A percentile compares a stretch with the other conserved stretches of the same genome.
phyloP scores from a whole-genome alignment of 257 asterid genomes.

The Nicotiana undulata region DNA sequence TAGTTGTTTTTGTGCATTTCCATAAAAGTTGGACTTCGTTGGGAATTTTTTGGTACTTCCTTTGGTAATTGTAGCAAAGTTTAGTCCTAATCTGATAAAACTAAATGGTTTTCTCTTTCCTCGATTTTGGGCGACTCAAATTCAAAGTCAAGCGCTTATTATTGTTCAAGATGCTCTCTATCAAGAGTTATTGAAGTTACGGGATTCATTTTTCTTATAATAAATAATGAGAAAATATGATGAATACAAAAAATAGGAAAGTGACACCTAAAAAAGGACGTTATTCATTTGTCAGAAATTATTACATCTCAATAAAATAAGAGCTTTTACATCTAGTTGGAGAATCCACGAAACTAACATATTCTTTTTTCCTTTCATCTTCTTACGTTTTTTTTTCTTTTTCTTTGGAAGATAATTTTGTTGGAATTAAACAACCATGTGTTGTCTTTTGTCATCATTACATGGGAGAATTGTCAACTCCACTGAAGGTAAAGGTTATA shows the following conservation, averaged over 20 bases:
- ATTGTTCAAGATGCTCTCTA: background rate
- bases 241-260: background rate
- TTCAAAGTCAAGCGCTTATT: background rate
- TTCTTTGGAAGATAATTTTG: background rate
- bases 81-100: too few relatives aligned
- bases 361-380: background rate
- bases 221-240: background rate
- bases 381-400: background rate
- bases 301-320: background rate
- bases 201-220: background rate
- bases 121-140: background rate
- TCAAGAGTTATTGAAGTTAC: background rate
- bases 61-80: background rate
- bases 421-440: background rate
- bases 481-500: background rate
- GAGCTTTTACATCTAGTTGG: background rate
- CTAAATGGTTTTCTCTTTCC: background rate
- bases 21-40: too few relatives aligned
- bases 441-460: background rate
- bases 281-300: background rate
- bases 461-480: background rate
- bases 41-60: background rate
- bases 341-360: too few relatives aligned
- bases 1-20: too few relatives aligned
- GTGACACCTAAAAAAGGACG: background rate